Base-by-base conservation (phyloP, 2,329 filamentous ascomycete species). In the Lecanicillium sp. region DNA sequence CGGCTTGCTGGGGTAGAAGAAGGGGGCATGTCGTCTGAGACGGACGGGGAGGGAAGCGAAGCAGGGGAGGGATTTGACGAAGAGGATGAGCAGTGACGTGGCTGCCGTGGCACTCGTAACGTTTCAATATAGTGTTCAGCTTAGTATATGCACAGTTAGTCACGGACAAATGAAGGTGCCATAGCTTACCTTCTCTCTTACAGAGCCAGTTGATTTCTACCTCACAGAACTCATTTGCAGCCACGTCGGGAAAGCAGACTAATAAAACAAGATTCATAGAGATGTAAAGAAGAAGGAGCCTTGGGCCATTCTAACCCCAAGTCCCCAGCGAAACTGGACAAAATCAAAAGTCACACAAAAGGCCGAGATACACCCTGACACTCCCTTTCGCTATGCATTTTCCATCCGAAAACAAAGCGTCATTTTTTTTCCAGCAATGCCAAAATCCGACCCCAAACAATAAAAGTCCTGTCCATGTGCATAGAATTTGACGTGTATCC, bases 311-410 rank as follows among this genome's bases (percentile, higher is more conserved):
- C 22, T 25, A 25, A 25, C 22, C 22, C 22, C 22, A 25, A 25
- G 22, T 7, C 11, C 7, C 22, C 36, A 36, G 36, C 31, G 33
- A 35, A 59, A 53, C 52, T 53, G 49, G 49, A 53, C 48, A 52
- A 28, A 30, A 17, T 31, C 27, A 14, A 36, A 46, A 51, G 44
- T 55, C 58, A 58, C 56, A 53, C 54, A 54, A 58, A 59, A 54
- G 56, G 54, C 57, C 57, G 60, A 59, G 53, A 48, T 56, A 57
- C 56, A 58, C 51, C 60, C 54, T 58, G 49, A 61, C 60, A 60
- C 61, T 60, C 59, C 59, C 58, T 58, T 58, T 61, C 61, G 62
- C 62, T 65, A 65, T 65, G 61, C 61, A 64, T 53, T 58, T 57
- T 64, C 61, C 66, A 64, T 64, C 62, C 64, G 62, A 60, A 52